Evolutionary conservation across 2,329 filamentous ascomycete genomes (phyloP).

Genomic region (Penicillium oxalicum): DNA sequence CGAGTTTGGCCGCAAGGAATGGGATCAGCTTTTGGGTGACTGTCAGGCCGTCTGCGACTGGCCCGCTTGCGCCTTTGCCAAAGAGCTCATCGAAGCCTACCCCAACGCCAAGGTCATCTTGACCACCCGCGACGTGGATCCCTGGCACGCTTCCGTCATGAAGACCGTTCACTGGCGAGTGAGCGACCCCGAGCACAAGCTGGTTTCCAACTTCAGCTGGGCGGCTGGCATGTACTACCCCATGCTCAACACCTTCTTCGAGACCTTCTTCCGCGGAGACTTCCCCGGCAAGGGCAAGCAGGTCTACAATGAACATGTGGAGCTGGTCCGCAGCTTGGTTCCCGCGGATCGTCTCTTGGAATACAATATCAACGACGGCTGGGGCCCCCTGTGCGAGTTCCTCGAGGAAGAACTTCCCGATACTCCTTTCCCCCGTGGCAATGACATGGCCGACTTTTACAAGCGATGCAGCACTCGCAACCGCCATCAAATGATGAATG

Average conservation of each 20-base stretch:
- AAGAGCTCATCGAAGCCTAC: conserved; percentile 65
- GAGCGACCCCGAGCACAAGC: conserved; percentile 55
- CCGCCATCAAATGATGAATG: conserved; percentile 52
- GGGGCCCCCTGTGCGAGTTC: conserved; percentile 51
- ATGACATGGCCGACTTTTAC: conserved; percentile 52
- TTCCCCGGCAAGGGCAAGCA: conserved; percentile 61
- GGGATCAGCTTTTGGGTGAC: conserved; percentile 62
- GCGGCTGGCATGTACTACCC: conserved; percentile 63
- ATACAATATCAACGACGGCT: conserved; percentile 50
- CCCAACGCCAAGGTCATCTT: conserved; percentile 67
- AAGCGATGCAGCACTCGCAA: conserved; percentile 50
- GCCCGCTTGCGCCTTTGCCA: conserved; percentile 61
- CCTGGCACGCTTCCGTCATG: conserved; percentile 59
- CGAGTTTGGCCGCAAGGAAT: conserved; percentile 60
- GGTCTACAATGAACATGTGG: conserved; percentile 54
- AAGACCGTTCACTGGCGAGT: conserved; percentile 64
- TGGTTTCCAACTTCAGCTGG: conserved; percentile 56
- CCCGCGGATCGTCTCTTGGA: conserved; percentile 49
- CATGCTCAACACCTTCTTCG: conserved; percentile 65
- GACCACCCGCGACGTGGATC: conserved; percentile 60
- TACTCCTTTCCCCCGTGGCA: conserved; percentile 47
- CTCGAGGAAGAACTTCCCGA: conserved; percentile 48
- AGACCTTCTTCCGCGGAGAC: conserved; percentile 62
- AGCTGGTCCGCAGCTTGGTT: conserved; percentile 44
- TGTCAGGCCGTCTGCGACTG: conserved; percentile 64